These are phyloP conservation scores for Venturiaceae sp. DNA, from an alignment of 2,329 filamentous ascomycete genomes.

Conservation along the genomic window DNA sequence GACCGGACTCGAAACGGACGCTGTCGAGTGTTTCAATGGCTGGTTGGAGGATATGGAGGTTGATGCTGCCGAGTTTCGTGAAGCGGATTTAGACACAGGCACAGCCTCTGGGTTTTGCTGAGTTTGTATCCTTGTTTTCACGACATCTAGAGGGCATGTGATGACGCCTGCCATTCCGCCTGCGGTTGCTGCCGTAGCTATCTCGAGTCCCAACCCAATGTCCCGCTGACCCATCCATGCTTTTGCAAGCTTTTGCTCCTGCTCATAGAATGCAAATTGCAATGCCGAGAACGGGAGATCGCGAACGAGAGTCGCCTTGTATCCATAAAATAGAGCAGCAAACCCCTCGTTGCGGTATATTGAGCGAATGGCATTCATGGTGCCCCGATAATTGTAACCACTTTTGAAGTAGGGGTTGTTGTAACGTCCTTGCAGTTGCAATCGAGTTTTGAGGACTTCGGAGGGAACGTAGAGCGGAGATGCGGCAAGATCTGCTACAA, in stretches of 20 bases:
- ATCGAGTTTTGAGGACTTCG: slow-evolving; percentile 92
- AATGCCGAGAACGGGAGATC: slow-evolving; percentile 93
- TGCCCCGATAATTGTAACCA: slow-evolving; percentile 91
- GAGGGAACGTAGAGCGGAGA: slow-evolving; percentile 93
- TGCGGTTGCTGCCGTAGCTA: slow-evolving; percentile 79
- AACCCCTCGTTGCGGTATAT: slow-evolving; percentile 78
- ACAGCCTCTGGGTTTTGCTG: slow-evolving; percentile 54
- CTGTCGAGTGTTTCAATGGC: background rate
- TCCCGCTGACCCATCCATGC: slow-evolving; percentile 59
- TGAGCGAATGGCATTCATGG: slow-evolving; percentile 71
- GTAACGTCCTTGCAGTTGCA: slow-evolving; percentile 88
- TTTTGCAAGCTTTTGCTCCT: slow-evolving; percentile 76
- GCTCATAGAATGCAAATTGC: slow-evolving; percentile 97
- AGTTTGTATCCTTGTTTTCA: slow-evolving; percentile 94
- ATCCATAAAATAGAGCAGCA: slow-evolving; percentile 86
- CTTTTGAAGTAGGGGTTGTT: slow-evolving; percentile 92
- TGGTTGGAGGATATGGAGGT: background rate
- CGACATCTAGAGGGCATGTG: slow-evolving; percentile 92
- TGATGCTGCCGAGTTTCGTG: background rate
- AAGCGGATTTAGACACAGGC: background rate
- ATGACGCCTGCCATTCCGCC: slow-evolving; percentile 89
- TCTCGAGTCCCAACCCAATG: slow-evolving; percentile 76
- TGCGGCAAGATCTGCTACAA: slow-evolving; percentile 83
- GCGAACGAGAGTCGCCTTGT: slow-evolving; percentile 87
- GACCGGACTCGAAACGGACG: background rate